phyloP scores from a whole-genome alignment of 257 asterid species.

The Orobanche coerulescens region DNA sequence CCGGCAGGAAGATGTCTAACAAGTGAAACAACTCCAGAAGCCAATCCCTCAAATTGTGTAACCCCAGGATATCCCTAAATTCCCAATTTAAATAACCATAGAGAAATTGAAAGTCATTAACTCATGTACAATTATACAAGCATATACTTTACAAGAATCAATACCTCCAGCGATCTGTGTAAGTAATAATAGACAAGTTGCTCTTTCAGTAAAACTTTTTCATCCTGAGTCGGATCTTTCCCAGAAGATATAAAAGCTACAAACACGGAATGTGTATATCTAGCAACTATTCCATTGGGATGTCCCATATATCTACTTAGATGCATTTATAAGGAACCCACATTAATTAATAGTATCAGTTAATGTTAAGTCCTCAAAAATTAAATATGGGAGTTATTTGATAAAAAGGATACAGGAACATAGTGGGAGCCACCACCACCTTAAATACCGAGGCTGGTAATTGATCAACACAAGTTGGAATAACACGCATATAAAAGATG shows the following conservation, averaged over 20 bases:
- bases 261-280: slow-evolving; percentile 80
- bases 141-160: slow-evolving; percentile 15
- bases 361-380: slow-evolving; percentile 1
- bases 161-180: slow-evolving; percentile 80
- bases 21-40: slow-evolving; percentile 85
- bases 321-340: slow-evolving; percentile 30
- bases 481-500: slow-evolving; percentile 77
- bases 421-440: slow-evolving; percentile 69
- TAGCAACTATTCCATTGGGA: slow-evolving; percentile 73
- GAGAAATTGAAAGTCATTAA: neutral
- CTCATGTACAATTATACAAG: slow-evolving; percentile 14
- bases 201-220: slow-evolving; percentile 70
- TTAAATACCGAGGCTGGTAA: slow-evolving; percentile 54
- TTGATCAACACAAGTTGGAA: slow-evolving; percentile 68
- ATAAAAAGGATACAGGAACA: slow-evolving; percentile 96
- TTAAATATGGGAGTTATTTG: slow-evolving; percentile 16
- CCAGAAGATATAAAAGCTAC: slow-evolving; percentile 80
- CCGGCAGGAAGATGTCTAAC: slow-evolving; percentile 97
- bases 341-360: slow-evolving; percentile 9
- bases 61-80: slow-evolving; percentile 67
- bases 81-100: slow-evolving; percentile 20
- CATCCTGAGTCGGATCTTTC: slow-evolving; percentile 52
- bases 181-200: slow-evolving; percentile 82
- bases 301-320: slow-evolving; percentile 77
- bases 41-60: slow-evolving; percentile 87